A percentile compares a stretch with the other conserved stretches of the same genome.
Evolutionary conservation across 2,329 filamentous ascomycete species (phyloP).

Genomic region (Sporothrix brasiliensis): DNA sequence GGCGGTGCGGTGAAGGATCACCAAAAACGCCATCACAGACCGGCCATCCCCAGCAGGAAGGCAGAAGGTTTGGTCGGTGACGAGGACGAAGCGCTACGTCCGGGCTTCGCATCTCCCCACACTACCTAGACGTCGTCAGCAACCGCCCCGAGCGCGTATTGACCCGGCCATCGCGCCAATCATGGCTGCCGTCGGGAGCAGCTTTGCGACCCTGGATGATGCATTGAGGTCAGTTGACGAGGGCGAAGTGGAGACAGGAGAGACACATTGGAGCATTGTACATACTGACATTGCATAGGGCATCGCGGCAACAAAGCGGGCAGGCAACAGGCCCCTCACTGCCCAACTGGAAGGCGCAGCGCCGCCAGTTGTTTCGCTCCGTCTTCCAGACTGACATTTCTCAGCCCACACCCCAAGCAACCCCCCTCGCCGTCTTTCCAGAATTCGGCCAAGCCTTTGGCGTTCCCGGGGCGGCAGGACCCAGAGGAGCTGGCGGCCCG

Average conservation of each 20-base stretch:
- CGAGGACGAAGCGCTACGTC: conserved; percentile 19
- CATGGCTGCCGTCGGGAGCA: conserved; percentile 31
- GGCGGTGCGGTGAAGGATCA: background rate
- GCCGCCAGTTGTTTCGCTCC: conserved; percentile 56
- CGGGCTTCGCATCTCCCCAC: background rate
- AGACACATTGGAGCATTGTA: background rate
- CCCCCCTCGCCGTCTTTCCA: conserved; percentile 46
- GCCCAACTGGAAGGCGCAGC: conserved; percentile 52
- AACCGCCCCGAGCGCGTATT: conserved; percentile 17
- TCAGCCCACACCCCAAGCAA: conserved; percentile 53
- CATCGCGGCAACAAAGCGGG: background rate
- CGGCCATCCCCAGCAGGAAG: background rate
- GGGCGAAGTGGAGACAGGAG: background rate
- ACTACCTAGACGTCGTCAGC: background rate
- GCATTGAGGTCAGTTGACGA: conserved; percentile 31
- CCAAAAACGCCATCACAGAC: background rate
- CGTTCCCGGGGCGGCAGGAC: conserved; percentile 39
- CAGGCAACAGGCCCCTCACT: conserved; percentile 30
- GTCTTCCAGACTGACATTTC: conserved; percentile 58
- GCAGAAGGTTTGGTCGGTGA: background rate
- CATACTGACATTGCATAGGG: conserved; percentile 13
- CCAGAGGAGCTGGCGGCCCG: background rate
- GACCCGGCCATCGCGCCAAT: background rate
- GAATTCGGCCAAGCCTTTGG: conserved; percentile 54
- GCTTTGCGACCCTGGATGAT: conserved; percentile 31